A percentile compares a stretch with the other conserved stretches of the same genome.
Evolutionary conservation across 768 basidiomycete genomes (phyloP).

Genomic region (Termitomyces sp.): DNA sequence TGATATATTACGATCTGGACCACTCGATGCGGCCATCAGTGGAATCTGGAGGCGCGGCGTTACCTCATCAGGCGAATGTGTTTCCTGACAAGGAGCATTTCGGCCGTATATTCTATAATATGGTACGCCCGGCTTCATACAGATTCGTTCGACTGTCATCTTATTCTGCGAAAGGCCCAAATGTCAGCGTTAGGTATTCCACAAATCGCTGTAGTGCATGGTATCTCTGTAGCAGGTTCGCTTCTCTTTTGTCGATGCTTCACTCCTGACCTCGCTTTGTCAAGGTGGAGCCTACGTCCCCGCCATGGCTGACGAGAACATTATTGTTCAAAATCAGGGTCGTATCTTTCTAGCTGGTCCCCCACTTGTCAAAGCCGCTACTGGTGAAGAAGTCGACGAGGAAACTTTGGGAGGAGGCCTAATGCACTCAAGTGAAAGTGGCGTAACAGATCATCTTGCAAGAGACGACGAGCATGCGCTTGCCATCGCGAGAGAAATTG

Average conservation of each 20-base stretch:
- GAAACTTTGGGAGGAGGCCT: constrained; percentile 88
- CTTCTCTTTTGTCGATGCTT: not conserved
- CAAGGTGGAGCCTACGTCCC: constrained; percentile 90
- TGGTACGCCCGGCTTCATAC: constrained; percentile 47
- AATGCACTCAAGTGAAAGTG: constrained; percentile 91
- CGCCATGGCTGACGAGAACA: constrained; percentile 94
- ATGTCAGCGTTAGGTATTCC: constrained; percentile 92
- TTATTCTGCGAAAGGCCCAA: constrained; percentile 59
- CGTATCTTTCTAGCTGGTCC: constrained; percentile 94
- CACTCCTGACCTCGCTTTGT: constrained; percentile 9
- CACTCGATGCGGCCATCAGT: constrained; percentile 42
- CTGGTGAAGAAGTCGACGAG: constrained; percentile 90
- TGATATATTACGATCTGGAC: not conserved
- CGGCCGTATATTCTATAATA: constrained; percentile 95
- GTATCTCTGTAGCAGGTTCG: constrained; percentile 86
- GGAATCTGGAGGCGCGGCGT: constrained; percentile 90
- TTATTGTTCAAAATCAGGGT: constrained; percentile 89
- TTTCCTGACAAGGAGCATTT: constrained; percentile 97
- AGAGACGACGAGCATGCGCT: constrained; percentile 85
- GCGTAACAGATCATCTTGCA: constrained; percentile 88
- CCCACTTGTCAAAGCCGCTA: constrained; percentile 92
- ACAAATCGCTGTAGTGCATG: constrained; percentile 91
- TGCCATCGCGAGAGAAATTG: constrained; percentile 70
- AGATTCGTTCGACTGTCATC: not conserved
- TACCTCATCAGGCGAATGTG: constrained; percentile 91